Evolutionary conservation across 345 rosid species (phyloP), one percentile per base, ranked within the genome.

Genomic region (Orychophragmus violaceus): DNA sequence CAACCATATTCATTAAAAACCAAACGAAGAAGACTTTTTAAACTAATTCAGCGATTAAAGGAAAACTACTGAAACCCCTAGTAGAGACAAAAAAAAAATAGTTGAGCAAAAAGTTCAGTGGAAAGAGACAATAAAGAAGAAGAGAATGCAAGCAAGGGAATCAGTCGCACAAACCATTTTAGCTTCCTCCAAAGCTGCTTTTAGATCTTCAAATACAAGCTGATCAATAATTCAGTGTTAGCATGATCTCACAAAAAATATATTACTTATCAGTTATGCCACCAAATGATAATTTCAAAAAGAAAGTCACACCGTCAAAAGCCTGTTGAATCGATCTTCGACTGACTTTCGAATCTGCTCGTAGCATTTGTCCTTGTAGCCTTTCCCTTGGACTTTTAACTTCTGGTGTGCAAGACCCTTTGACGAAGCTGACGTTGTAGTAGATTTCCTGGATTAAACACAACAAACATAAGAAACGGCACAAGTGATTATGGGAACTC

Each of bases 101-200:
- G 6, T 44, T 53, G 68, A 67, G 35, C 44, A 71, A 50, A 25
- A 60, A 53, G 48, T 23, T 60, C 58, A 59, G 60, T 52, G 12
- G 27, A 56, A 24, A 67, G 6, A 42, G 12, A 71, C 22, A 48
- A 56, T 58, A 56, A 52, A 32, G 60, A 52, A 67, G 10, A 63
- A 39, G 64, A 35, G 55, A 10, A 39, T 51, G 63, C 33, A 60
- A 67, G 59, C 12, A 27, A 60, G 35, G 64, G 63, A 67, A 53
- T 54, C 57, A 53, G 64, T 67, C 4, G 30, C 77, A 74, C 78
- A n/a, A n/a, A 95, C 99, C 85, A 6, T 78, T 75, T 80, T 85
- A 70, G 97, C 96, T 85, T 95, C 99, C 80, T 89, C 97, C 70
- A 95, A 74, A 79, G 99, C 99, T 68, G 97, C 88, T 84, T 89